phyloP scores from a whole-genome alignment of 768 basidiomycete species.

The Lentinula guzmanii region DNA sequence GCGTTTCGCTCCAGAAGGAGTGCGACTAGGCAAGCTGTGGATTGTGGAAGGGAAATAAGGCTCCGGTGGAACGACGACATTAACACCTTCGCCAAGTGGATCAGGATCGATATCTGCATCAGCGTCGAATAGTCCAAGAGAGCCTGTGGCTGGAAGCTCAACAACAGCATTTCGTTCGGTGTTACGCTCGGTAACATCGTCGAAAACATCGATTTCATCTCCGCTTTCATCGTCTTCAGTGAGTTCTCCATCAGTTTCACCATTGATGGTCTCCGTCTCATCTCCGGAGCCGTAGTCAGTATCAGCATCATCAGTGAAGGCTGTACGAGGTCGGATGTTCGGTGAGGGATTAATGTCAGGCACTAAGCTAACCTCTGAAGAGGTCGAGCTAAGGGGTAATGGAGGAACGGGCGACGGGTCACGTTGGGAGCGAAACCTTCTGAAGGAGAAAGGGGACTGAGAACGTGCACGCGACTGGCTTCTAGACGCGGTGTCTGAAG shows the following conservation, averaged over 20 bases:
- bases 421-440: slow-evolving; percentile 46
- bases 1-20: slow-evolving; percentile 30
- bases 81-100: slow-evolving; percentile 88
- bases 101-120: slow-evolving; percentile 67
- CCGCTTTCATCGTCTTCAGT: slow-evolving; percentile 56
- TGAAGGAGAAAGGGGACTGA: slow-evolving; percentile 74
- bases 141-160: slow-evolving; percentile 22
- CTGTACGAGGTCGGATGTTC: slow-evolving; percentile 45
- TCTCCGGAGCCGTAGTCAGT: slow-evolving; percentile 51
- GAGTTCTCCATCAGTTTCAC: slow-evolving; percentile 45
- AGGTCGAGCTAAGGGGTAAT: slow-evolving; percentile 50
- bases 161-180: slow-evolving; percentile 76
- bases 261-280: slow-evolving; percentile 44
- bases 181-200: slow-evolving; percentile 80
- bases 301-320: slow-evolving; percentile 52
- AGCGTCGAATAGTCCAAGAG: slow-evolving; percentile 22
- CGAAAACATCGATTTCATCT: slow-evolving; percentile 57
- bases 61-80: slow-evolving; percentile 78
- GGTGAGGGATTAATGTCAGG: slow-evolving; percentile 52
- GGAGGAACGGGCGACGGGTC: slow-evolving; percentile 48
- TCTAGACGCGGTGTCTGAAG: slow-evolving; percentile 34
- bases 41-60: slow-evolving; percentile 77
- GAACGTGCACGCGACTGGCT: slow-evolving; percentile 62
- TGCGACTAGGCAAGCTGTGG: slow-evolving; percentile 28
- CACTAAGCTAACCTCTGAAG: slow-evolving; percentile 52